phyloP scores from a whole-genome alignment of 768 basidiomycete species.

The Rubroboletus pulcherrimus region DNA sequence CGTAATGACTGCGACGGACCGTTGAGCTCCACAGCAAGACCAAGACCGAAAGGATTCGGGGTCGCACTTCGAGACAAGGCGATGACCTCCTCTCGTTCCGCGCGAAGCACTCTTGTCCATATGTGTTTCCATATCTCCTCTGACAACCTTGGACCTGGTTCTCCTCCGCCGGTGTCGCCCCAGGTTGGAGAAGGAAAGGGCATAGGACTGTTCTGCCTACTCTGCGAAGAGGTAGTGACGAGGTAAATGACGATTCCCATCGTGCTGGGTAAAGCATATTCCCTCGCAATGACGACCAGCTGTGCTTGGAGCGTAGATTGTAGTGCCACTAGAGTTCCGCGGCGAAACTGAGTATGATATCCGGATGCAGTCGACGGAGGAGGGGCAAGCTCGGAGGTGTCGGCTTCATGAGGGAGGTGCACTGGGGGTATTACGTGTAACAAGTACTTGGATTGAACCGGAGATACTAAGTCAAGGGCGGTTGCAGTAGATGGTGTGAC shows the following conservation, averaged over 20 bases:
- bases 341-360: conserved; percentile 74
- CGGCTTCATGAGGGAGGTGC: conserved; percentile 63
- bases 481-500: conserved; percentile 45
- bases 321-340: conserved; percentile 85
- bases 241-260: conserved; percentile 82
- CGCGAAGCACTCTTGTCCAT: conserved; percentile 69
- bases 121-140: conserved; percentile 86
- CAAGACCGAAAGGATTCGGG: conserved; percentile 42
- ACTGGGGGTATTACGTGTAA: conserved; percentile 81
- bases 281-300: conserved; percentile 82
- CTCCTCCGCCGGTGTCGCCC: conserved; percentile 37
- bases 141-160: conserved; percentile 77
- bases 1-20: conserved; percentile 34
- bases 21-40: conserved; percentile 38
- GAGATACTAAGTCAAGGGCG: conserved; percentile 36
- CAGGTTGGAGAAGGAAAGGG: conserved; percentile 15
- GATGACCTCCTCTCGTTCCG: conserved; percentile 48
- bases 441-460: conserved; percentile 60
- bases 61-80: conserved; percentile 33
- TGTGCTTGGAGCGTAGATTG: conserved; percentile 82
- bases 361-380: conserved; percentile 60
- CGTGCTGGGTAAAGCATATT: conserved; percentile 89
- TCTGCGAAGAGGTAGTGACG: conserved; percentile 39
- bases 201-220: conserved; percentile 10
- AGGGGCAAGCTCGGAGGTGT: conserved; percentile 45